Percentiles rank a stretch among this genome's conserved stretches.
These are phyloP conservation scores for Patellaria atrata DNA, from an alignment of 495 filamentous ascomycete genomes.

Conservation along the genomic window DNA sequence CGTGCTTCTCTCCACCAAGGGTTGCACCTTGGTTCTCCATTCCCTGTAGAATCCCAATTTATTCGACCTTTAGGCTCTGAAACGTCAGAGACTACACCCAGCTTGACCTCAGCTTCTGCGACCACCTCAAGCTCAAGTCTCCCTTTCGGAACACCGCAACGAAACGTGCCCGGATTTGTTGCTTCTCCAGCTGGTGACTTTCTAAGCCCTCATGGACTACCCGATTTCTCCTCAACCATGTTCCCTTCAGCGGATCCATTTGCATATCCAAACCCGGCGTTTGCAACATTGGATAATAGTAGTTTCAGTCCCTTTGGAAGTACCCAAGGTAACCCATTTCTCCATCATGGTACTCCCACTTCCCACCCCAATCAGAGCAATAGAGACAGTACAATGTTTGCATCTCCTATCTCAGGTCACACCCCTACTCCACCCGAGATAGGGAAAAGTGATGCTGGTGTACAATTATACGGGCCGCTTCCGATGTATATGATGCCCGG, in stretches of 20 bases:
- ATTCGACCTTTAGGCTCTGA: slow-evolving; percentile 14
- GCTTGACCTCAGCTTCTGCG: slow-evolving; percentile 10
- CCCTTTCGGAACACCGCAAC: slow-evolving; percentile 4
- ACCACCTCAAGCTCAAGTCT: slow-evolving; percentile 6
- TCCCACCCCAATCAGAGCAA: background rate
- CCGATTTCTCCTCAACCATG: slow-evolving; percentile 78
- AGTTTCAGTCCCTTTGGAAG: slow-evolving; percentile 29
- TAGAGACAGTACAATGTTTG: background rate
- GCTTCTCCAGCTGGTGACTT: slow-evolving; percentile 8
- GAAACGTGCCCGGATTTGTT: slow-evolving; percentile 4
- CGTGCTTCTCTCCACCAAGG: slow-evolving; percentile 8
- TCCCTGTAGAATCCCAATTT: slow-evolving; percentile 9
- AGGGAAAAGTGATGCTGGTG: slow-evolving; percentile 31
- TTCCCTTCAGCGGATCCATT: slow-evolving; percentile 85
- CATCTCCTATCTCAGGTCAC: background rate
- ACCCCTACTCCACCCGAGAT: background rate
- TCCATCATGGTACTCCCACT: background rate
- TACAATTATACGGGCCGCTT: slow-evolving; percentile 39
- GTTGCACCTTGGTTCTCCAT: slow-evolving; percentile 4
- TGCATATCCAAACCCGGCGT: slow-evolving; percentile 74
- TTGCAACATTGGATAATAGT: slow-evolving; percentile 46
- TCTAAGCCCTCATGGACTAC: slow-evolving; percentile 27
- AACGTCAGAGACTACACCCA: too few species aligned
- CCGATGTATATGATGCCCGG: slow-evolving; percentile 39
- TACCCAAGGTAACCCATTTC: background rate